Conservation (phyloP, 208 protist species). For the Trypanosoma caninum region DNA sequence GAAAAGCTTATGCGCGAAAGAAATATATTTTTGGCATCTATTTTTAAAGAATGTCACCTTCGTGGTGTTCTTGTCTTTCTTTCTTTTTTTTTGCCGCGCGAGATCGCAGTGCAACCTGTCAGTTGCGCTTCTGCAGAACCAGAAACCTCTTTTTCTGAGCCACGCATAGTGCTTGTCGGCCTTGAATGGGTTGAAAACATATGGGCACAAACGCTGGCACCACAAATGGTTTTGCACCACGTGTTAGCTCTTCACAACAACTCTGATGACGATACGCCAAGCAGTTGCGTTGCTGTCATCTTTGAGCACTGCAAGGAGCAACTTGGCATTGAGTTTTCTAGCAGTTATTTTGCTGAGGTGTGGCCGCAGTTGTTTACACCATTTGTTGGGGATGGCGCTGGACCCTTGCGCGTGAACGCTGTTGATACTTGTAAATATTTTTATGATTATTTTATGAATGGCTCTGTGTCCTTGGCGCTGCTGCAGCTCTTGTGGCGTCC, state of each 20-base stretch:
- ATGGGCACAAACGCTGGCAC: conserved; percentile 17
- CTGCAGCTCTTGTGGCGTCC: conserved; percentile 16
- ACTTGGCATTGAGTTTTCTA: conserved; percentile 10
- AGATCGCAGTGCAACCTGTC: not conserved
- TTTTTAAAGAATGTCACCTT: conserved; percentile 21
- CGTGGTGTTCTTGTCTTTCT: conserved; percentile 19
- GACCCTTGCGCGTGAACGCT: not conserved
- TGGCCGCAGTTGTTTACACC: conserved; percentile 5
- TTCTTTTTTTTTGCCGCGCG: not conserved
- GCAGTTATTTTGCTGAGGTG: not conserved
- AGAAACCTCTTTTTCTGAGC: not conserved
- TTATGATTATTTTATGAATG: conserved; percentile 4
- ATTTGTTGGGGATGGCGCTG: too few relatives aligned
- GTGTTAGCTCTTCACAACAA: not conserved
- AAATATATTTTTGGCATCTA: conserved; percentile 16
- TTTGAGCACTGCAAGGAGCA: conserved; percentile 2
- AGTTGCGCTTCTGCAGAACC: not conserved
- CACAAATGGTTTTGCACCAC: conserved; percentile 11
- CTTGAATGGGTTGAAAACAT: conserved; percentile 16
- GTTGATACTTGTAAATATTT: conserved; percentile 6
- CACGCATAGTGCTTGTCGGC: conserved; percentile 13
- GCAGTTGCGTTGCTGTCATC: not conserved
- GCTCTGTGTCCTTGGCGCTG: not conserved
- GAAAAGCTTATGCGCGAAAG: not conserved
- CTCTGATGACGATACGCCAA: not conserved